phyloP scores from a whole-genome alignment of 352 stramenopile genomes.

The Globisporangium paddicum region DNA sequence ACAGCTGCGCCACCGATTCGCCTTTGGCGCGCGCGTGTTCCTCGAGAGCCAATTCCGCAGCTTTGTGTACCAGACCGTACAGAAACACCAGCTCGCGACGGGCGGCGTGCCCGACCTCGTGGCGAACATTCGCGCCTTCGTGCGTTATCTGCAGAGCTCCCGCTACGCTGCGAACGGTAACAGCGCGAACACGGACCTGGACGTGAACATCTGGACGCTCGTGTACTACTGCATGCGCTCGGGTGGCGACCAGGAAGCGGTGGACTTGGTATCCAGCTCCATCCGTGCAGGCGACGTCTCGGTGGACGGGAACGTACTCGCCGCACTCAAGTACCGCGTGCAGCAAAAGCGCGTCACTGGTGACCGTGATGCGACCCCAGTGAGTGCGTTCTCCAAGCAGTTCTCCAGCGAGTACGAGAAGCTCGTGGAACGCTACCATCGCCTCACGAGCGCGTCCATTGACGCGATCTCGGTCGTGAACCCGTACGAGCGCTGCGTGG shows the following conservation, averaged over 20 bases:
- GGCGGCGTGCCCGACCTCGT: slow-evolving; percentile 66
- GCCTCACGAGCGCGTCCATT: slow-evolving; percentile 63
- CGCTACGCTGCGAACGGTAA: slow-evolving; percentile 39
- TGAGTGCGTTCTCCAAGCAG: slow-evolving; percentile 63
- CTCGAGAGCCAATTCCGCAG: slow-evolving; percentile 72
- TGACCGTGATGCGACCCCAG: slow-evolving; percentile 25
- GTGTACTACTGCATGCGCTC: slow-evolving; percentile 81
- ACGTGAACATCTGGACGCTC: slow-evolving; percentile 66
- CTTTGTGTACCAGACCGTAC: slow-evolving; percentile 77
- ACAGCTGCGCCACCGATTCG: slow-evolving; percentile 51
- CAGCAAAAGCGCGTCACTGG: slow-evolving; percentile 50
- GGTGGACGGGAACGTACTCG: slow-evolving; percentile 55
- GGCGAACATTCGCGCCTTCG: slow-evolving; percentile 71
- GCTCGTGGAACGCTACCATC: slow-evolving; percentile 64
- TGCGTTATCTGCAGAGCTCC: slow-evolving; percentile 72
- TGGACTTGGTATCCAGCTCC: slow-evolving; percentile 43
- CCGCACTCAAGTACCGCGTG: slow-evolving; percentile 52
- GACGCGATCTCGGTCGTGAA: slow-evolving; percentile 69
- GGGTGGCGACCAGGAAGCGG: slow-evolving; percentile 64
- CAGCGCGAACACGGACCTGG: slow-evolving; percentile 12
- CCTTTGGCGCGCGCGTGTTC: slow-evolving; percentile 65
- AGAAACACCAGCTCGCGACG: slow-evolving; percentile 67
- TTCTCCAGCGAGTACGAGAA: slow-evolving; percentile 58
- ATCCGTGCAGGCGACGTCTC: slow-evolving; percentile 35
- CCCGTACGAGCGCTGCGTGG: slow-evolving; percentile 71